These are phyloP conservation scores for Digitaria exilis DNA, from an alignment of 202 grass and related monocot genomes.

Conservation along the genomic window DNA sequence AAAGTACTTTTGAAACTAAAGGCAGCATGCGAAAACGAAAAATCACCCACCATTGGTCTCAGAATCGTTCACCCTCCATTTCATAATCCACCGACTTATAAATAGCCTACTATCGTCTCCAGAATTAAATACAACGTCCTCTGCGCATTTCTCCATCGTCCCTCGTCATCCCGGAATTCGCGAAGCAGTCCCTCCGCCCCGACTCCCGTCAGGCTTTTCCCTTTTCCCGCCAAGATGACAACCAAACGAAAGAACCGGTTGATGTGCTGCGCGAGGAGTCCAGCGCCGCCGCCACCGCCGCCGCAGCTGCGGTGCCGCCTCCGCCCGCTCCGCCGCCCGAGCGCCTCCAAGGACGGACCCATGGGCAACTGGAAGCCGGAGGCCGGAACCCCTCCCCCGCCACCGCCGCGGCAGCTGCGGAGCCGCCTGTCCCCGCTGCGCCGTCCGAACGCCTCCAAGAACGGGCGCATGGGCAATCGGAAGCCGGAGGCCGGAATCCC, in stretches of 20 bases:
- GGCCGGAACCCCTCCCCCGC: neutral
- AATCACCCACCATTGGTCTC: too few species aligned
- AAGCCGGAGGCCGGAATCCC: neutral
- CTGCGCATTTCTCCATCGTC: neutral
- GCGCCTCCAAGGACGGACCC: neutral
- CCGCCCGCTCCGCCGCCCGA: neutral
- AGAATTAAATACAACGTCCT: neutral
- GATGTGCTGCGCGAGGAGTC: neutral
- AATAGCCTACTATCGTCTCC: neutral
- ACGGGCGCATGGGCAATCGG: neutral
- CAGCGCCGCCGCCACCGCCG: neutral
- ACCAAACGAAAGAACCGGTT: neutral
- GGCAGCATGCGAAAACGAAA: too few species aligned
- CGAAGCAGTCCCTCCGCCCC: neutral
- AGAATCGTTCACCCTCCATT: too few species aligned
- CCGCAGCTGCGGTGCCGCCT: neutral
- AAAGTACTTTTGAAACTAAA: too few species aligned
- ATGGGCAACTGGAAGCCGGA: neutral
- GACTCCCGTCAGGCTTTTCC: neutral
- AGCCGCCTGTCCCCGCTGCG: neutral
- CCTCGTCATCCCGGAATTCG: neutral
- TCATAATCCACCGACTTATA: neutral
- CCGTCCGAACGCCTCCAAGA: neutral
- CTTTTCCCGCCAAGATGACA: neutral
- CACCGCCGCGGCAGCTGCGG: neutral